Evolutionary conservation across 176 grass and related monocot species (phyloP).

Genomic region (Ananas comosus): DNA sequence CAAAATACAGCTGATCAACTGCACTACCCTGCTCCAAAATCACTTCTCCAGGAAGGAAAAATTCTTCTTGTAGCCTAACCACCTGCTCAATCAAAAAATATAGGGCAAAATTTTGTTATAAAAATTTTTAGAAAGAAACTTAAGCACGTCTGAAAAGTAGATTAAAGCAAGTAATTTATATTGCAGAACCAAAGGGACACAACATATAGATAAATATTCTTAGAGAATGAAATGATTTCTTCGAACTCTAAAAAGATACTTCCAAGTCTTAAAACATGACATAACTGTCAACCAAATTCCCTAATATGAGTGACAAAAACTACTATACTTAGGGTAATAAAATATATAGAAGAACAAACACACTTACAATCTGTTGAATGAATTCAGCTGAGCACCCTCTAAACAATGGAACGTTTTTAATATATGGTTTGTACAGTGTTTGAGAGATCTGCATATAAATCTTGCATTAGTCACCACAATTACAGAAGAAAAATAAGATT

Average conservation of each 20-base stretch:
- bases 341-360: background rate
- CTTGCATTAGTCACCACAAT: constrained; percentile 1
- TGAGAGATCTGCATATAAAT: constrained; percentile 67
- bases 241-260: background rate
- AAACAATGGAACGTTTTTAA: constrained; percentile 70
- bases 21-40: constrained; percentile 87
- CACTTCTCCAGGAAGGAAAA: constrained; percentile 86
- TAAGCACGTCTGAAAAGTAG: background rate
- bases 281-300: background rate
- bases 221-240: background rate
- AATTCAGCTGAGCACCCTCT: constrained; percentile 90
- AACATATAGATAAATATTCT: background rate
- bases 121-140: background rate
- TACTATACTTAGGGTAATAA: background rate
- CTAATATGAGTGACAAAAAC: background rate
- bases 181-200: background rate
- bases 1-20: constrained; percentile 91
- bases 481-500: constrained; percentile 10
- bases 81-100: constrained; percentile 37
- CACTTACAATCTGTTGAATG: constrained; percentile 93
- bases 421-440: constrained; percentile 65
- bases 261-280: background rate
- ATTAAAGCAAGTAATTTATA: background rate
- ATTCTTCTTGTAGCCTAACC: constrained; percentile 90
- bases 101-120: background rate